Evolutionary conservation across 2,329 filamentous ascomycete species (phyloP), one percentile per base, ranked within the genome.

Genomic region (Scytalidium lignicola): DNA sequence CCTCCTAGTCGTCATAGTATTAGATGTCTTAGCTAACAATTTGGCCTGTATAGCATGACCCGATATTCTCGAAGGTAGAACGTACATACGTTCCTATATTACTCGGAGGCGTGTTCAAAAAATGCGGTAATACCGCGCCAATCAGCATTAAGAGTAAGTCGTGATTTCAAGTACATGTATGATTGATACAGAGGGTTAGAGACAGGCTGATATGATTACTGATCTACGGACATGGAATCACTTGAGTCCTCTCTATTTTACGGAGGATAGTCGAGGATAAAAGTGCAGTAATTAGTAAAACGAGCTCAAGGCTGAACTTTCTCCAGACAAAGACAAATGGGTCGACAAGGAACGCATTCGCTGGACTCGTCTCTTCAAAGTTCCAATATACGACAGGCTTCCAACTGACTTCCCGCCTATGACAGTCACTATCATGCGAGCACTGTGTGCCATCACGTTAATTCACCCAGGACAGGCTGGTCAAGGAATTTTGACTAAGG

Each of bases 71-170:
- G 48, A 63, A 71, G 58, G 75, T 74, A 60, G 70, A 82, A 7
- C 67, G 82, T 40, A 75, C 67, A 12, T 82, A 79, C 58, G 63
- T 80, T 8, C 81, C 81, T 7, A 76, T 85, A 47, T 74, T 83
- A 46, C 69, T 83, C 0, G 78, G 78, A 3, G 80, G 79, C 0
- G 62, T 84, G 46, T 80, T 84, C 73, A 74, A 82, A 29, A 56
- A 53, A 5, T 78, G 74, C 59, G 71, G 69, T 22, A 83, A 82
- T 57, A 71, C 58, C 2, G 60, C 80, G 1, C 80, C 80, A 1
- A 65, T 83, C 21, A 61, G 65, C 2, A 74, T 84, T 60, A 81
- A 76, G 52, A 82, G 77, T 79, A 62, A 44, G 66, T 50, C 10
- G 28, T 19, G 32, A 37, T 37, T 37, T 9, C 15, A 37, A 37